These are phyloP conservation scores for Leccinum colubrinum DNA, from an alignment of 1,284 basidiomycete genomes.

Conservation along the genomic window DNA sequence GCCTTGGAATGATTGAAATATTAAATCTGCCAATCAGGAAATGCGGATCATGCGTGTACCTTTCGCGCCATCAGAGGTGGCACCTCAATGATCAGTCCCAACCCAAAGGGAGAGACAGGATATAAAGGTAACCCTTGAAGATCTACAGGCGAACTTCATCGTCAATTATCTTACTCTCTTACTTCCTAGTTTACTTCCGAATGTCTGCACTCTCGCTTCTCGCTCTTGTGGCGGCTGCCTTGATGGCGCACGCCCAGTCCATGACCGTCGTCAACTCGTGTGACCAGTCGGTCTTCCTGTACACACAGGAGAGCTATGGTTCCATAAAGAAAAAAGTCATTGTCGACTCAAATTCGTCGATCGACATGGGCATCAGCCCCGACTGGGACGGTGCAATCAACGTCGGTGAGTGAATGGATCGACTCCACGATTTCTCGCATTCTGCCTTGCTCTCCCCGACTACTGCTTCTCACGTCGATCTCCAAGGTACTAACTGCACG, in stretches of 20 bases:
- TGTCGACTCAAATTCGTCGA: conserved; percentile 1
- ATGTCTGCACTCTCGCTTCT: conserved; percentile 14
- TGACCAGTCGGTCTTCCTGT: conserved; percentile 20
- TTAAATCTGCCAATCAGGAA: neutral
- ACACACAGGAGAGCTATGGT: conserved; percentile 21
- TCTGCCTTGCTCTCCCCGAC: neutral
- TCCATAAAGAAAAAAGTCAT: conserved; percentile 16
- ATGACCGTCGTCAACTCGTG: conserved; percentile 9
- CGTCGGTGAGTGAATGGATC: conserved; percentile 13
- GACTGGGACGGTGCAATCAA: conserved; percentile 27
- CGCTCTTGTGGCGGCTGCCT: conserved; percentile 7
- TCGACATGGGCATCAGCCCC: conserved; percentile 21
- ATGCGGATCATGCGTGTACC: neutral
- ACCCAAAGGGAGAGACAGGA: neutral
- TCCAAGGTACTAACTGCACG: conserved; percentile 23
- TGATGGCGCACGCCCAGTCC: conserved; percentile 1
- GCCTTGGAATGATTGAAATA: neutral
- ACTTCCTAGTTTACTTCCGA: neutral
- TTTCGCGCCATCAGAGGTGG: neutral
- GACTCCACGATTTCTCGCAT: neutral
- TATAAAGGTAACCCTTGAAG: neutral
- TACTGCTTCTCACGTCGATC: neutral
- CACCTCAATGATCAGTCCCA: neutral
- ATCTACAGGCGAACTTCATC: neutral
- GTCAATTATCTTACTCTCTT: neutral